A percentile compares a stretch with the other conserved stretches of the same genome.
phyloP scores from a whole-genome alignment of 2,329 filamentous ascomycete genomes.

The Sporothrix brunneoviolacea region DNA sequence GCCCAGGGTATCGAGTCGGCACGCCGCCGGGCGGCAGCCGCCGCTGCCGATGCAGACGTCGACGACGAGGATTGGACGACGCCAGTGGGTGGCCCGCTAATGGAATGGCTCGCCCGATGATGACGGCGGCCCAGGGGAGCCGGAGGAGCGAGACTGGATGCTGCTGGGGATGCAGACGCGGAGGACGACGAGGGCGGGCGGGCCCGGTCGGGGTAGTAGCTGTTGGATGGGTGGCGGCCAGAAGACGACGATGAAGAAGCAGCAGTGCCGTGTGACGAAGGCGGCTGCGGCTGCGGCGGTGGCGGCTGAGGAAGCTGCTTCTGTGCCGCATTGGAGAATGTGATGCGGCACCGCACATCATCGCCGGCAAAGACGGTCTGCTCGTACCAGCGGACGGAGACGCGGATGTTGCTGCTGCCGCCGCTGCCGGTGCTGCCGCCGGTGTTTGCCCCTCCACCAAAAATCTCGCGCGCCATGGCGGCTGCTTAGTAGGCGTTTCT shows the following conservation, averaged over 20 bases:
- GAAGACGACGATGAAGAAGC: conserved; percentile 1
- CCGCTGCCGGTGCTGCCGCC: neutral
- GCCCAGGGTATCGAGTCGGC: conserved; percentile 1
- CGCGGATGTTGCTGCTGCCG: conserved; percentile 67
- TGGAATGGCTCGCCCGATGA: conserved; percentile 18
- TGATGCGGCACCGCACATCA: conserved; percentile 91
- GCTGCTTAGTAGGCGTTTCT: no score
- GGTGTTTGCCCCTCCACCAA: neutral
- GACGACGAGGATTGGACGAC: neutral
- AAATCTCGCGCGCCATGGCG: conserved; percentile 14
- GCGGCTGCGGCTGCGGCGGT: conserved; percentile 6
- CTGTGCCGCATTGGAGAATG: conserved; percentile 72
- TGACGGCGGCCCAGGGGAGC: conserved; percentile 8
- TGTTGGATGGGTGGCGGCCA: conserved; percentile 20
- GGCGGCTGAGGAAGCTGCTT: conserved; percentile 9
- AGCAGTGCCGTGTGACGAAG: neutral
- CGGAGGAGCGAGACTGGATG: conserved; percentile 10
- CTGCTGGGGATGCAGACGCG: neutral
- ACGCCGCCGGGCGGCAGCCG: neutral
- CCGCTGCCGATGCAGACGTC: neutral
- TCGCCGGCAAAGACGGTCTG: conserved; percentile 95
- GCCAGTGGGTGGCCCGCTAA: conserved; percentile 14
- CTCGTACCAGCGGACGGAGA: conserved; percentile 92
- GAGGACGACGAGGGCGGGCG: neutral
- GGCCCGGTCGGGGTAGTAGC: conserved; percentile 8